phyloP scores from a whole-genome alignment of 73 alveolate genomes.

The Tetrahymena malaccensis region DNA sequence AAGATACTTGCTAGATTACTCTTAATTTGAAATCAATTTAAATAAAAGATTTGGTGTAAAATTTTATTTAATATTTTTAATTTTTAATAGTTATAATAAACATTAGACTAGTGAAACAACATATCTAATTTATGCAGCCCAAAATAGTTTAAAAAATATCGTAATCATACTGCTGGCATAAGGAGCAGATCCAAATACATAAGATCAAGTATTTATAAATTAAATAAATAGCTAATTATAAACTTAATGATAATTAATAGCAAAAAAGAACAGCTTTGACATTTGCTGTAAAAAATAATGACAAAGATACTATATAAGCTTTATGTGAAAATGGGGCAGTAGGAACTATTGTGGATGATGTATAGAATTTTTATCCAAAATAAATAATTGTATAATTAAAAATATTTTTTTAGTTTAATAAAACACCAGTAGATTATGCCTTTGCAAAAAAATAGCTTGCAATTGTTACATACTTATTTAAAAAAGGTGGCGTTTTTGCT shows the following conservation, averaged over 20 bases:
- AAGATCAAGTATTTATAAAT: neutral
- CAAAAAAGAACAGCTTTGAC: neutral
- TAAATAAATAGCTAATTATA: neutral
- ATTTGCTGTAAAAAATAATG: neutral
- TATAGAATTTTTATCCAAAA: neutral
- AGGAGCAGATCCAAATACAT: neutral
- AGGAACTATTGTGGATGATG: neutral
- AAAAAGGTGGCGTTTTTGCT: neutral
- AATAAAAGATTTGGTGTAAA: neutral
- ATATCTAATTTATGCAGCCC: neutral
- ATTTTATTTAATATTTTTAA: neutral
- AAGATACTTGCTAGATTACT: neutral
- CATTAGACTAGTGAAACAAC: neutral
- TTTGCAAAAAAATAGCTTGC: neutral
- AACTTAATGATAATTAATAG: neutral
- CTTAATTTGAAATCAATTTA: neutral
- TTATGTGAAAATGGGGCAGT: neutral
- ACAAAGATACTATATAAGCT: neutral
- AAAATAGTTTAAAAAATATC: neutral
- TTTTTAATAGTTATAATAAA: neutral
- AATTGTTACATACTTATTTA: neutral
- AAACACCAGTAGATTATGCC: neutral
- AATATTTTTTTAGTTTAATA: neutral
- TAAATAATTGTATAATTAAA: neutral
- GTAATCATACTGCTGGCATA: neutral